Evolutionary conservation across 140 eudicot genomes (phyloP), one percentile per base, ranked within the genome.

Genomic region (Eryngium alpinum): DNA sequence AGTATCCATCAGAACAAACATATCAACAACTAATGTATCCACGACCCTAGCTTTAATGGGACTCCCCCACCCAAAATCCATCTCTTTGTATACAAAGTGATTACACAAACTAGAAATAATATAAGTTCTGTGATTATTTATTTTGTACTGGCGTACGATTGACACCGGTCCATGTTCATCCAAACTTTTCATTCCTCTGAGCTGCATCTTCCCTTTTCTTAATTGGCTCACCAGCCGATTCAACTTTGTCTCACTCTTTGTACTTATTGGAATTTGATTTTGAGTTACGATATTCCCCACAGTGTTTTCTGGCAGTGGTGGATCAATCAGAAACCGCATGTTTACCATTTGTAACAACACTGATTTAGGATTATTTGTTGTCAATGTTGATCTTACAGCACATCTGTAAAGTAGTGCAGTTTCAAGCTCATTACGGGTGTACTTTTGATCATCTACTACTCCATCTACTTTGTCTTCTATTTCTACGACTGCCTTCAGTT

Each of bases 61-160:
- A 19, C 60, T 84, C 72, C 86, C 86, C 83, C 86, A 84, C 28
- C 86, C 62, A 24, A 84, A 84, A 84, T 84, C 86, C 46, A 84
- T 79, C 10, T 72, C n/a, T 69, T 84, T 73, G 12, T 62, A n/a
- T 24, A 62, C 27, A 5, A 80, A 77, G 22, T 33, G 43, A 46
- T 72, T 62, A 46, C 86, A 84, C 28, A 79, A 16, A 32, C 86
- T 84, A 25, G 56, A 27, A 59, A 57, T 22, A 9, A 19, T 10
- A 13, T 75, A 79, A 9, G n/a, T 18, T 29, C n/a, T 27, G 34
- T 50, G 13, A 18, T 75, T 14, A 14, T 56, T 9, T 17, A 14
- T 56, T 14, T 1, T 56, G 62, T 14, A 56, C 62, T 56, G 22
- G 21, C 16, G 0, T 10, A 56, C 2, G 5, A 1, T 56, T 17